These are phyloP conservation scores for Myxozyma neotropica DNA, from an alignment of 805 yeast genomes.

Conservation along the genomic window DNA sequence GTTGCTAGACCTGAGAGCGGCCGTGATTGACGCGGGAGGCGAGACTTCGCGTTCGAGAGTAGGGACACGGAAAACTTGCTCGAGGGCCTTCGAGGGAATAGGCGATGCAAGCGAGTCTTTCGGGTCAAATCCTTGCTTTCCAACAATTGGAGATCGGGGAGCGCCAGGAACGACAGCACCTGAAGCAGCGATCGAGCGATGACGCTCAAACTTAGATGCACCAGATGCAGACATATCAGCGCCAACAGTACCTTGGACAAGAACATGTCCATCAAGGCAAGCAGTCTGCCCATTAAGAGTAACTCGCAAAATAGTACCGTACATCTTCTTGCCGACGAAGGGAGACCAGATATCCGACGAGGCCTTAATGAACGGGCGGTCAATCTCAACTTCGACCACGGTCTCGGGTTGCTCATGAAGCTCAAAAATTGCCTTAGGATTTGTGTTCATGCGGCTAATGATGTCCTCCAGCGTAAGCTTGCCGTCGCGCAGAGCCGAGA, in stretches of 20 bases:
- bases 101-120: constrained; percentile 44
- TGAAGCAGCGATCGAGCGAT: constrained; percentile 30
- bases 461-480: constrained; percentile 74
- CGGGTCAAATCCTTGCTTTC: constrained; percentile 45
- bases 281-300: constrained; percentile 75
- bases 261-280: constrained; percentile 78
- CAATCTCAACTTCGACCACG: constrained; percentile 78
- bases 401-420: constrained; percentile 75
- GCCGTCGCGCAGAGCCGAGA: constrained; percentile 76
- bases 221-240: constrained; percentile 54
- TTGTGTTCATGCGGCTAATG: constrained; percentile 70
- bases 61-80: constrained; percentile 17
- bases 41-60: constrained; percentile 40
- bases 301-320: constrained; percentile 89
- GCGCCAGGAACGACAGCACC: constrained; percentile 39
- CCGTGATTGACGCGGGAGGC: constrained; percentile 64
- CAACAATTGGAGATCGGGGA: constrained; percentile 22
- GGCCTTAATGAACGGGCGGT: constrained; percentile 52
- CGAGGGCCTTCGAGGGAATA: constrained; percentile 6
- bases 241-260: constrained; percentile 64
- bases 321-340: constrained; percentile 54
- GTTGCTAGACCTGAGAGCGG: constrained; percentile 68
- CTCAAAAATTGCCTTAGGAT: constrained; percentile 80
- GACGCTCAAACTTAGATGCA: constrained; percentile 41
- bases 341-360: constrained; percentile 54